Evolutionary conservation across 352 stramenopile species (phyloP), one percentile per base, ranked within the genome.

Genomic region (Phytopythium helicoides): DNA sequence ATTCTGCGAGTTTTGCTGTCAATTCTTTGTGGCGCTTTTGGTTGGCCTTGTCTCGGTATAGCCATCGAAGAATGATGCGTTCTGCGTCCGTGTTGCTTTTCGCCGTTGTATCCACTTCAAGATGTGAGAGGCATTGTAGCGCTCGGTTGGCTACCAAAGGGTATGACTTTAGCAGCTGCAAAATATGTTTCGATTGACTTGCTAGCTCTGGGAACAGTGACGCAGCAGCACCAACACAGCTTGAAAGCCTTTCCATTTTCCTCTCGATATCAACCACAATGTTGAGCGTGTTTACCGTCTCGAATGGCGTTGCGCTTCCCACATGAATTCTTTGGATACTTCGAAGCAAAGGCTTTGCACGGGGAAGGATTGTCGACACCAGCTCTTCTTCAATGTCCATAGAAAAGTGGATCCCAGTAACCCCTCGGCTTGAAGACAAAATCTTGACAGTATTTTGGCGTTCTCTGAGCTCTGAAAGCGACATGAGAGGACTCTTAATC

Each of bases 311-410:
- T 16, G 64, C 52, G 19, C 60, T 72, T 11, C 64, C 52, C 0
- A 68, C 39, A 41, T 72, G 64, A 7, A 69, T 52, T n/a, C 60
- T 54, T 47, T 72, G 64, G 3, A 72, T 41, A 19, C 48, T 58
- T 15, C 54, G 52, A 52, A 66, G 25, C 31, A 69, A 39, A 34
- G 59, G 51, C n/a, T 63, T 65, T n/a, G 36, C 58, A 12, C 52
- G 47, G 3, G 59, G 60, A 12, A 72, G 47, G 22, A 68, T 54
- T 18, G 44, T 53, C 18, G 41, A 50, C 18, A 60, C 56, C 25
- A 76, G 44, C 36, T 76, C 67, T 55, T 76, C 67, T n/a, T 64
- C 66, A 3, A 59, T 56, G 14, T 51, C 45, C 6, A 51, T 16
- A 22, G 14, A 2, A 21, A 34, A 14, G 14, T 34, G 22, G 2